These are phyloP conservation scores for Yamadazyma spencermartinsiae DNA, from an alignment of 1,139 yeast species.

Conservation along the genomic window DNA sequence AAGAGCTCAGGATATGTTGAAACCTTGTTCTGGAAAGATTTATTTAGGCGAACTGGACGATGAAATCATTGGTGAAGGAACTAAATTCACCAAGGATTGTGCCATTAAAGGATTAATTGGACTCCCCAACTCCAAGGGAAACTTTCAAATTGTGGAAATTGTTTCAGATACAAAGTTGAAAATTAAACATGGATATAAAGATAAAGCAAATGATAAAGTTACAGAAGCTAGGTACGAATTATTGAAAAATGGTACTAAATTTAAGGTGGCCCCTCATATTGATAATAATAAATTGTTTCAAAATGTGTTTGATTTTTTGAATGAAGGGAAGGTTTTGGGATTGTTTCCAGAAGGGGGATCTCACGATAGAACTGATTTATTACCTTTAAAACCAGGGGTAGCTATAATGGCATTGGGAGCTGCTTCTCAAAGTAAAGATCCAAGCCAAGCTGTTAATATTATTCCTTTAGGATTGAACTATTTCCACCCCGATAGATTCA, in stretches of 20 bases:
- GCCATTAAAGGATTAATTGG: conserved; percentile 60
- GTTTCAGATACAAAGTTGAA: conserved; percentile 53
- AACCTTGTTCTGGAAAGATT: conserved; percentile 48
- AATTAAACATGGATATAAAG: conserved; percentile 26
- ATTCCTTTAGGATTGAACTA: conserved; percentile 98
- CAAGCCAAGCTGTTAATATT: conserved; percentile 73
- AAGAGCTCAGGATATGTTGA: conserved; percentile 67
- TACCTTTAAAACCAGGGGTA: conserved; percentile 95
- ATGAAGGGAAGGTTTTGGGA: conserved; percentile 58
- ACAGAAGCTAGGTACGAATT: conserved; percentile 34
- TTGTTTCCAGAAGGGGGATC: conserved; percentile 83
- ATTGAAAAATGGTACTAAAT: conserved; percentile 49
- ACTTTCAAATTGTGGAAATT: conserved; percentile 53
- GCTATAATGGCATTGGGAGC: conserved; percentile 98
- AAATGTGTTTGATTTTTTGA: conserved; percentile 62
- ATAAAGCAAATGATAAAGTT: conserved; percentile 20
- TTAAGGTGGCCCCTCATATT: conserved; percentile 61
- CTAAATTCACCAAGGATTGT: conserved; percentile 48
- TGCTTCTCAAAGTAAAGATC: conserved; percentile 58
- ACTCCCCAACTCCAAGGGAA: conserved; percentile 58
- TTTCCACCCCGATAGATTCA: conserved; percentile 91
- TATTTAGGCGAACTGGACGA: conserved; percentile 29
- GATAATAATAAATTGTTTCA: conserved; percentile 63
- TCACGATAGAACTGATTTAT: conserved; percentile 86
- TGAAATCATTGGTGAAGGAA: conserved; percentile 42